Base-by-base conservation (phyloP, 768 basidiomycete genomes). In the Leccinum fibrillosum region DNA sequence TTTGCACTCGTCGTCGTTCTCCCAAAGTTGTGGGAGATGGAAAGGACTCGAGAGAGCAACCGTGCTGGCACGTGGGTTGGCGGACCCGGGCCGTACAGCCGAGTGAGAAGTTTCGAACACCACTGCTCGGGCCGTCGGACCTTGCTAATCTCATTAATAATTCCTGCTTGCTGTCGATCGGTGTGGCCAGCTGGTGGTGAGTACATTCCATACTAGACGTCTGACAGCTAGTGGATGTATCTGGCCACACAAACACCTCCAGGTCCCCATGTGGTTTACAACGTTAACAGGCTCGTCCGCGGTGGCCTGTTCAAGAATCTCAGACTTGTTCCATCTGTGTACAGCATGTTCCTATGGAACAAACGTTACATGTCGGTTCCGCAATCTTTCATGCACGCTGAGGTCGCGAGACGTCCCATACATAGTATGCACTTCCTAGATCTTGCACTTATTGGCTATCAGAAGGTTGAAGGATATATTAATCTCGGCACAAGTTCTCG, bases 401-500 rank as follows among this genome's bases (percentile, higher is more conserved):
- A 44, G 37, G 50, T 49, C 60, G 50, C 49, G 57, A 54, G 58
- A 55, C 54, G 26, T 11, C 49, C n/a, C 30, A 34, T 34, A 34
- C 12, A 13, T 13, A 0, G 12, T 12, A 57, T 42, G 49, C 11
- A 42, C 45, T 26, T 56, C 26, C 39, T 53, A 25, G 62, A 58
- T 64, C 50, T 42, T 58, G 47, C 50, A 49, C 54, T 9, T 34
- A 52, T 32, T 39, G 57, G 50, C 58, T 56, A 66, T 62, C 64
- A 54, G 59, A 56, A 57, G 59, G 23, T 53, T 49, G 30, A 28
- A 65, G 48, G 45, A 56, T 44, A 48, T 26, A 28, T 42, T 26
- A 54, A 70, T 68, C 68, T 67, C 35, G 67, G 61, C 58, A 34
- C 13, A 58, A 57, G 23, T 35, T 58, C 48, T 68, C 64, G 55